Percentiles rank a stretch among this genome's conserved stretches.
phyloP scores from a whole-genome alignment of 768 basidiomycete species.

The Tulasnella sp. region DNA sequence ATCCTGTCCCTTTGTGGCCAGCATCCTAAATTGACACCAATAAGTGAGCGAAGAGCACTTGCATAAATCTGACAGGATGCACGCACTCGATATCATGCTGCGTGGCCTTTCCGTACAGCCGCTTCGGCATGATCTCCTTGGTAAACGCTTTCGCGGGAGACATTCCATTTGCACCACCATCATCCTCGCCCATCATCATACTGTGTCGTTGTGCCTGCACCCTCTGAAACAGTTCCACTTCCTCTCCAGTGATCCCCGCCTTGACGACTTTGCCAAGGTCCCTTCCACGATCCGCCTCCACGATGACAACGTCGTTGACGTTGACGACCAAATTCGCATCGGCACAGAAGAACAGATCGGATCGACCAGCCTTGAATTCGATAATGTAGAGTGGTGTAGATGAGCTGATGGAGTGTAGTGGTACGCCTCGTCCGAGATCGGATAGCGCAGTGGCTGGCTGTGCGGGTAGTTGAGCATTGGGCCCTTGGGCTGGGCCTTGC shows the following conservation, averaged over 20 bases:
- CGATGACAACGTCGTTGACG: conserved; percentile 87
- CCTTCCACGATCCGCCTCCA: conserved; percentile 90
- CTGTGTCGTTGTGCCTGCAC: conserved; percentile 56
- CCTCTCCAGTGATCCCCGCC: conserved; percentile 76
- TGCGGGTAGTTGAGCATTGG: background rate
- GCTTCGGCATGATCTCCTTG: conserved; percentile 94
- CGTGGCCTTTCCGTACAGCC: conserved; percentile 84
- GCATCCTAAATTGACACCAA: conserved; percentile 35
- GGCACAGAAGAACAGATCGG: conserved; percentile 85
- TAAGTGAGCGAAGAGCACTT: background rate
- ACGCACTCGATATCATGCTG: conserved; percentile 71
- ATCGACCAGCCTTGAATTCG: conserved; percentile 94
- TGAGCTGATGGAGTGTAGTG: conserved; percentile 68
- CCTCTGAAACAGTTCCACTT: conserved; percentile 85
- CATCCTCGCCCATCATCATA: conserved; percentile 25
- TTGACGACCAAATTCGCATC: conserved; percentile 41
- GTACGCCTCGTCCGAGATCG: conserved; percentile 81
- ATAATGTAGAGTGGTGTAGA: conserved; percentile 91
- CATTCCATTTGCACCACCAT: conserved; percentile 23
- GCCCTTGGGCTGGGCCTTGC: background rate
- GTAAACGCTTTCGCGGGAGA: conserved; percentile 16
- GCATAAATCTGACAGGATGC: background rate
- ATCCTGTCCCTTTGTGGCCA: conserved; percentile 76
- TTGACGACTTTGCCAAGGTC: conserved; percentile 89
- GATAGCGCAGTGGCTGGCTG: conserved; percentile 23